These are phyloP conservation scores for Scutellaria baicalensis DNA, from an alignment of 257 asterid genomes.

Conservation along the genomic window DNA sequence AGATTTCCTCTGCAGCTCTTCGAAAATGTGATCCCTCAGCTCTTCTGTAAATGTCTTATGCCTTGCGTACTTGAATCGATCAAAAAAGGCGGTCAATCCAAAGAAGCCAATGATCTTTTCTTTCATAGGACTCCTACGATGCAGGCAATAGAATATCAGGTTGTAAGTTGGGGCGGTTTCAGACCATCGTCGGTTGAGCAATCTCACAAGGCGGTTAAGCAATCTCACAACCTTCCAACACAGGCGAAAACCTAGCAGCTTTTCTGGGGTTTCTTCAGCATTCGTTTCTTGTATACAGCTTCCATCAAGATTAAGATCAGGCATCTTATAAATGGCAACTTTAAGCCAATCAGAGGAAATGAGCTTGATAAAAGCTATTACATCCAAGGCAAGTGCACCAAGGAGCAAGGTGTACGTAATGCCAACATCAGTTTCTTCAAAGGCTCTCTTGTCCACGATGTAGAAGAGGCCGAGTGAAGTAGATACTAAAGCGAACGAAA, in stretches of 20 bases:
- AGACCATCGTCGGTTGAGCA: slow-evolving; percentile 32
- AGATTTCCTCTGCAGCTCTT: slow-evolving; percentile 27
- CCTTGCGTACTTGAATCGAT: slow-evolving; percentile 11
- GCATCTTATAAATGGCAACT: slow-evolving; percentile 11
- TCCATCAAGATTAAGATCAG: slow-evolving; percentile 15
- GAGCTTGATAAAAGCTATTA: slow-evolving; percentile 24
- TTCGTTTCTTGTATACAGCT: not conserved
- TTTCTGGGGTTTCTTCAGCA: not conserved
- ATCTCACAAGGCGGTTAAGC: not conserved
- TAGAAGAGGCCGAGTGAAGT: slow-evolving; percentile 31
- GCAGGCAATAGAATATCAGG: slow-evolving; percentile 25
- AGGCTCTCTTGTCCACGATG: slow-evolving; percentile 12
- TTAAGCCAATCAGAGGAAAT: slow-evolving; percentile 32
- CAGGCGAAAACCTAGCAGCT: not conserved
- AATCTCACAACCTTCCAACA: not conserved
- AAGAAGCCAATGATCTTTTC: slow-evolving; percentile 14
- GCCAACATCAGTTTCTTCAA: slow-evolving; percentile 13
- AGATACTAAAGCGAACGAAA: slow-evolving; percentile 15
- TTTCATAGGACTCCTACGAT: slow-evolving; percentile 8
- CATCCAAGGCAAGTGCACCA: slow-evolving; percentile 40
- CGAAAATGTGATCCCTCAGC: slow-evolving; percentile 30
- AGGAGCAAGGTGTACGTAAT: slow-evolving; percentile 40
- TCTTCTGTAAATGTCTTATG: not conserved
- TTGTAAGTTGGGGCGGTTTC: slow-evolving; percentile 26
- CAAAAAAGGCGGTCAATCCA: slow-evolving; percentile 17